phyloP scores from a whole-genome alignment of 2,329 filamentous ascomycete species.

The Dactylellina sp. region DNA sequence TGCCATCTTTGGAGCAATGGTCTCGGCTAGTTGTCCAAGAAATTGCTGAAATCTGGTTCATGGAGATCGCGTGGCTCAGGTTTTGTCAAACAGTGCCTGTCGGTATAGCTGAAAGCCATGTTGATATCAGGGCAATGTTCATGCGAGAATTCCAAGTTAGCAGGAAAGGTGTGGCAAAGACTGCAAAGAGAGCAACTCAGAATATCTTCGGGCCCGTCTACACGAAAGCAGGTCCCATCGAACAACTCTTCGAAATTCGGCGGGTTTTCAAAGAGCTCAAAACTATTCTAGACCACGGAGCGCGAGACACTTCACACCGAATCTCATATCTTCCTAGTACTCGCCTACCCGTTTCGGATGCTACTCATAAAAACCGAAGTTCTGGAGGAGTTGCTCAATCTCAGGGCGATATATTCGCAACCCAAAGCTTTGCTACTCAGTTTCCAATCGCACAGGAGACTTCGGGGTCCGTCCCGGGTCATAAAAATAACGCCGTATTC shows the following conservation, averaged over 20 bases:
- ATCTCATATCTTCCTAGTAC: slow-evolving; percentile 21
- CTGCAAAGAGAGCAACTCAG: slow-evolving; percentile 9
- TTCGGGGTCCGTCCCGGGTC: not conserved
- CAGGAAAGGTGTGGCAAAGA: slow-evolving; percentile 4
- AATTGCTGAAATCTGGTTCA: slow-evolving; percentile 40
- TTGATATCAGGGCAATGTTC: slow-evolving; percentile 19
- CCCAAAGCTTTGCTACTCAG: slow-evolving; percentile 38
- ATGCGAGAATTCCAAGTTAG: slow-evolving; percentile 6
- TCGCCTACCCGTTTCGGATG: not conserved
- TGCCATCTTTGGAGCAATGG: slow-evolving; percentile 38
- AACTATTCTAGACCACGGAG: not conserved
- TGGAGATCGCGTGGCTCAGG: slow-evolving; percentile 35
- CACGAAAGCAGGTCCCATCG: not conserved
- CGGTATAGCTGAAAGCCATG: not conserved
- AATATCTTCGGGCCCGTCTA: slow-evolving; percentile 31
- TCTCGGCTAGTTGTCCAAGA: slow-evolving; percentile 7
- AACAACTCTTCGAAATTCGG: slow-evolving; percentile 26
- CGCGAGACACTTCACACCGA: not conserved
- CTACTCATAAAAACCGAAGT: not conserved
- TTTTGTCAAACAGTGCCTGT: slow-evolving; percentile 12
- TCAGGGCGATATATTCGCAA: slow-evolving; percentile 9
- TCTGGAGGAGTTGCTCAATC: not conserved
- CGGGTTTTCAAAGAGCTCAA: slow-evolving; percentile 23
- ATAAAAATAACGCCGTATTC: not conserved
- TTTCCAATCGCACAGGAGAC: slow-evolving; percentile 6